These are phyloP conservation scores for Pholiota molesta DNA, from an alignment of 768 basidiomycete species.

Conservation along the genomic window DNA sequence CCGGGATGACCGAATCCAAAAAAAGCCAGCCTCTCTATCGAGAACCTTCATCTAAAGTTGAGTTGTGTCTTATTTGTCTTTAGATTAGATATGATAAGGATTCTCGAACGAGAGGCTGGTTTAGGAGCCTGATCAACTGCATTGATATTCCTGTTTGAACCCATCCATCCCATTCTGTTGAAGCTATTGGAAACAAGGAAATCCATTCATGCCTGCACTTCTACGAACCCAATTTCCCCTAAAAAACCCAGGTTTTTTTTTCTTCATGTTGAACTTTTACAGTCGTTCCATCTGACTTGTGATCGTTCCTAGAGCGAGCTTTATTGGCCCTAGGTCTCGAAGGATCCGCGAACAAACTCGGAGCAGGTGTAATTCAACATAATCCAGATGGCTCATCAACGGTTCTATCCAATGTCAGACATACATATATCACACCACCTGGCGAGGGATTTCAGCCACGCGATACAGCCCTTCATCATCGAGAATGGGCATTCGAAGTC, in stretches of 20 bases:
- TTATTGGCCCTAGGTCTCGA: conserved; percentile 94
- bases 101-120: too few species aligned
- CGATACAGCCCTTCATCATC: conserved; percentile 95
- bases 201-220: conserved; percentile 28
- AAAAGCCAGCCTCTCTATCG: too few species aligned
- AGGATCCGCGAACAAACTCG: conserved; percentile 97
- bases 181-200: too few species aligned
- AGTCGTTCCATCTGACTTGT: conserved; percentile 1
- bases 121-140: too few species aligned
- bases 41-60: too few species aligned
- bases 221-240: conserved; percentile 32
- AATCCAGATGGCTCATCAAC: conserved; percentile 67
- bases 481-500: conserved; percentile 87
- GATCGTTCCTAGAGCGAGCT: conserved; percentile 51
- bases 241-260: conserved; percentile 40
- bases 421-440: conserved; percentile 98
- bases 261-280: background rate
- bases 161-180: too few species aligned
- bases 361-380: conserved; percentile 91
- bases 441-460: conserved; percentile 97
- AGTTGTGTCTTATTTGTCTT: too few species aligned
- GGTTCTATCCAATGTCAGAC: conserved; percentile 91
- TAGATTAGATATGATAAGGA: too few species aligned
- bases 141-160: too few species aligned
- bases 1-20: too few species aligned